Evolutionary conservation across 148 eudicot species (phyloP), one percentile per base, ranked within the genome.

Genomic region (Heliamphora exappendiculata): DNA sequence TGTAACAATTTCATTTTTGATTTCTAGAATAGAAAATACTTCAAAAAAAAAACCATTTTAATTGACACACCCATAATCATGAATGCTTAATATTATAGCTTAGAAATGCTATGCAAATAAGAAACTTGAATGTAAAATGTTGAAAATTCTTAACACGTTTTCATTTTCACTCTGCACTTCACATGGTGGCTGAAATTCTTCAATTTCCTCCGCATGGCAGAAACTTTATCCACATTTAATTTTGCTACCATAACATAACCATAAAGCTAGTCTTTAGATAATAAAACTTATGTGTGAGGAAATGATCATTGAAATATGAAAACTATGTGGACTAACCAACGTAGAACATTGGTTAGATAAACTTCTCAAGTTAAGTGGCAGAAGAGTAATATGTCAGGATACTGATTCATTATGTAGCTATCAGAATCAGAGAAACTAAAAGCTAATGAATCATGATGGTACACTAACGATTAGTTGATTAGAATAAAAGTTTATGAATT

Each of bases 81-180:
- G n/a, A n/a, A n/a, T n/a, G n/a, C n/a, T n/a, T n/a, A n/a, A n/a
- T n/a, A n/a, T n/a, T n/a, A n/a, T n/a, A n/a, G n/a, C n/a, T n/a
- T n/a, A n/a, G n/a, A n/a, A n/a, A n/a, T n/a, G n/a, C n/a, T n/a
- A n/a, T n/a, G n/a, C n/a, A n/a, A n/a, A n/a, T n/a, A n/a, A n/a
- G n/a, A n/a, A n/a, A n/a, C n/a, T n/a, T n/a, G n/a, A n/a, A n/a
- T n/a, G n/a, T n/a, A n/a, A n/a, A n/a, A n/a, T n/a, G n/a, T n/a
- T n/a, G n/a, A n/a, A n/a, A n/a, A n/a, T n/a, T n/a, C n/a, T n/a
- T n/a, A n/a, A n/a, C n/a, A n/a, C n/a, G n/a, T n/a, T n/a, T n/a
- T n/a, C n/a, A n/a, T 96, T 96, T 78, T 96, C 99, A 85, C 99
- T 96, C 81, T 96, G 99, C 82, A 96, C 99, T 86, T 93, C 98